Evolutionary conservation across 768 basidiomycete species (phyloP).

Genomic region (Boletus bicolor): DNA sequence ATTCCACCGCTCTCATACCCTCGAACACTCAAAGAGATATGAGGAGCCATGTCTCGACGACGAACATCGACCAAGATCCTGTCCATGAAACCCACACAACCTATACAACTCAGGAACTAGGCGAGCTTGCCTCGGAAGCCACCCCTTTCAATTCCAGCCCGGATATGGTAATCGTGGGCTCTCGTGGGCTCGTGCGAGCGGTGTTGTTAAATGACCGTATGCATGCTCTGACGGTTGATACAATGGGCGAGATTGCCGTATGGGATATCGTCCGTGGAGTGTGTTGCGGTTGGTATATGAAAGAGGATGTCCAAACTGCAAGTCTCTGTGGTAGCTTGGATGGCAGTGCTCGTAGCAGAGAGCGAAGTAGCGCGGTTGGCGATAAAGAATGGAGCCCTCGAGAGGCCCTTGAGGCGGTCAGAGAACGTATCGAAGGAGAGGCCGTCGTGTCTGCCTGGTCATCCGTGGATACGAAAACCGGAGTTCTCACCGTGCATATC

Average conservation of each 20-base stretch:
- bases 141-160: constrained; percentile 50
- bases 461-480: constrained; percentile 84
- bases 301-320: constrained; percentile 62
- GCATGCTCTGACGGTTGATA: constrained; percentile 89
- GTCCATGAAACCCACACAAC: constrained; percentile 42
- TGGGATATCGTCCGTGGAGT: constrained; percentile 86
- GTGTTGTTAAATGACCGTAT: constrained; percentile 83
- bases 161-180: constrained; percentile 71
- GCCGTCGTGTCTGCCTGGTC: constrained; percentile 85
- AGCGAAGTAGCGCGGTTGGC: constrained; percentile 31
- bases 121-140: constrained; percentile 84
- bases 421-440: constrained; percentile 93
- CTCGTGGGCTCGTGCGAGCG: constrained; percentile 78
- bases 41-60: constrained; percentile 18
- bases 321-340: constrained; percentile 47
- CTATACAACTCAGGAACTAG: constrained; percentile 58
- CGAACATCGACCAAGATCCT: constrained; percentile 29
- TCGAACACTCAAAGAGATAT: constrained; percentile 25
- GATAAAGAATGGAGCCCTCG: constrained; percentile 62
- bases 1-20: constrained; percentile 24
- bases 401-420: constrained; percentile 83
- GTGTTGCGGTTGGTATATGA: constrained; percentile 69
- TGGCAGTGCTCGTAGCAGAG: constrained; percentile 33
- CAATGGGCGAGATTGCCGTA: constrained; percentile 79
- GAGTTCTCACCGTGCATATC: constrained; percentile 83